Base-by-base conservation (phyloP, 2,329 filamentous ascomycete genomes). In the Fusarium siculi region DNA sequence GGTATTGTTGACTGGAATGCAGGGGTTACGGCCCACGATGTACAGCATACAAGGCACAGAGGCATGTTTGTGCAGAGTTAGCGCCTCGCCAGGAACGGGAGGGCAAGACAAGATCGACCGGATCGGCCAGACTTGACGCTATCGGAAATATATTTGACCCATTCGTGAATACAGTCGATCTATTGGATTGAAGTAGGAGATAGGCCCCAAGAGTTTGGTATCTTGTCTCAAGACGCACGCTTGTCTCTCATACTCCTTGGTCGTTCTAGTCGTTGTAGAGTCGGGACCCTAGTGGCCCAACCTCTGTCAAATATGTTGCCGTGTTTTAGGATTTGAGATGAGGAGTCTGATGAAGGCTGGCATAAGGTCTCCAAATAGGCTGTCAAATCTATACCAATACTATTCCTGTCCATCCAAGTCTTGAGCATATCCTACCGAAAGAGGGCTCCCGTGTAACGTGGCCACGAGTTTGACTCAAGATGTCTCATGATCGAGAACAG, bases 61-160 rank as follows among this genome's bases (percentile, higher is more conserved):
- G 40, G 18, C 58, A 69, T 65, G 43, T 18, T 42, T 64, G 16
- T 25, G 10, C 30, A 21, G 44, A n/a, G 19, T 43, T 69, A 69
- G 66, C 44, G 58, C 36, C 43, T 63, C 28, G 23, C 46, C 65
- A 65, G 66, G 65, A 69, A 69, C 66, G 46, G 44, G 50, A 69
- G 49, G 44, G 42, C 28, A 23, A 47, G 34, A 43, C 36, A 32
- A 53, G 65, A 57, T 57, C 40, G 30, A 46, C 53, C 65, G 42
- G 63, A 69, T 64, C 50, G 39, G 32, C 36, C 63, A 50, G 56
- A 43, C 44, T 43, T 50, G 63, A 50, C 34, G 44, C 34, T 53
- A 16, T 44, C 39, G 30, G 23, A 36, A 42, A 49, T 52, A 28
- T 44, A 15, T 37, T 44, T 28, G n/a, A 37, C 16, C 37, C 34